Evolutionary conservation across 306 rosid species (phyloP).

Genomic region (Quercus dentata): DNA sequence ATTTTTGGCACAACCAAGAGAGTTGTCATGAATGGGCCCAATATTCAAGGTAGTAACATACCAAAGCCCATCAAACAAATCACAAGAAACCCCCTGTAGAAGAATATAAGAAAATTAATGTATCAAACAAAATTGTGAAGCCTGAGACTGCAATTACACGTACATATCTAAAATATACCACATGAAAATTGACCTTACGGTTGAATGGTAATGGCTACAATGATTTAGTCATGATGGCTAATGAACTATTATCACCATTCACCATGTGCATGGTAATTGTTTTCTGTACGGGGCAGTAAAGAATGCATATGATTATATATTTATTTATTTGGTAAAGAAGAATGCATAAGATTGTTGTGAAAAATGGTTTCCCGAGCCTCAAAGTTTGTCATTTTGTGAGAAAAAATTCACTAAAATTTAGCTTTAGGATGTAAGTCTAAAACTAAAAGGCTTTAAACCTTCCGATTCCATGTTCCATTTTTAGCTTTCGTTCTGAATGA

Average conservation of each 20-base stretch:
- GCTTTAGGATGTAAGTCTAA: background rate
- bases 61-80: constrained; percentile 76
- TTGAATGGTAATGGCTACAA: background rate
- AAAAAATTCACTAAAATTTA: background rate
- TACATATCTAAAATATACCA: background rate
- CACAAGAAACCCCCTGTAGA: constrained; percentile 92
- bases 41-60: constrained; percentile 65
- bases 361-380: too few species aligned
- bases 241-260: background rate
- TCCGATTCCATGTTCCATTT: background rate
- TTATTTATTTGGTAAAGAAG: too few species aligned
- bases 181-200: background rate
- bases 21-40: constrained; percentile 86
- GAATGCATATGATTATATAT: background rate
- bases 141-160: background rate
- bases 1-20: constrained; percentile 52
- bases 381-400: background rate
- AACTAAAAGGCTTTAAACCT: background rate
- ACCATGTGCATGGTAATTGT: background rate
- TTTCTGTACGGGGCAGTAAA: background rate
- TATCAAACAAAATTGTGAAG: constrained; percentile 1
- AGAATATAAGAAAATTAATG: constrained; percentile 1
- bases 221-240: too few species aligned
- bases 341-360: too few species aligned
- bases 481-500: background rate